Conservation (phyloP, 257 asterid species). For the Cynanchum wilfordii region DNA sequence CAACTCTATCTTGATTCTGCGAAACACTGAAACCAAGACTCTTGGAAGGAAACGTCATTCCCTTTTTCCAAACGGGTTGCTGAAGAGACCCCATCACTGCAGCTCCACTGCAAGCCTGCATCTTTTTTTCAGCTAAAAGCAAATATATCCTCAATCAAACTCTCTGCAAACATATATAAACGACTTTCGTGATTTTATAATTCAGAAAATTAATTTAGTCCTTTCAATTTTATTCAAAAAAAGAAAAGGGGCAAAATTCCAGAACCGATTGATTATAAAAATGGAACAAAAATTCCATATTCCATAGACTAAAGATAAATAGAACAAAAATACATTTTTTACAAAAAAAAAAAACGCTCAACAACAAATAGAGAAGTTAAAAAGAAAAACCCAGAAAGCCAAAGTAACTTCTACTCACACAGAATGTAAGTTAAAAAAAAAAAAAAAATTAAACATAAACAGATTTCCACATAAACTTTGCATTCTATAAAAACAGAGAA, state of each 20-base stretch:
- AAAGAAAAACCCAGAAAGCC: too few species aligned
- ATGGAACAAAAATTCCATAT: neutral
- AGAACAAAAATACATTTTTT: neutral
- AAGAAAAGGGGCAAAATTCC: neutral
- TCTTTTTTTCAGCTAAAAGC: conserved; percentile 10
- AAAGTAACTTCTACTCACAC: too few species aligned
- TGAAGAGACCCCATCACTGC: conserved; percentile 53
- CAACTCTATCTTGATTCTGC: conserved; percentile 31
- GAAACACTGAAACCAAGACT: conserved; percentile 26
- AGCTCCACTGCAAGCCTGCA: conserved; percentile 61
- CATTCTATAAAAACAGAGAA: neutral
- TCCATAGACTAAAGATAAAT: neutral
- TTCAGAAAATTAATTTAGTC: neutral
- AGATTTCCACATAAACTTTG: neutral
- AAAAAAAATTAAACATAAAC: too few species aligned
- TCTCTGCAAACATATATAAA: neutral
- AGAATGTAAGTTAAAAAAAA: too few species aligned
- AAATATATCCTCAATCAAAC: neutral
- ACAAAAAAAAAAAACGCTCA: neutral
- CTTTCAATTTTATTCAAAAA: neutral
- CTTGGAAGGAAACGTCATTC: conserved; percentile 35
- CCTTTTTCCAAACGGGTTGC: conserved; percentile 42
- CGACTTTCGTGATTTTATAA: neutral
- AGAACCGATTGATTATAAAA: neutral
- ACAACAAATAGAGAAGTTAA: neutral